Evolutionary conservation across 1,284 basidiomycete genomes (phyloP).

Genomic region (Sporisorium sorghi): DNA sequence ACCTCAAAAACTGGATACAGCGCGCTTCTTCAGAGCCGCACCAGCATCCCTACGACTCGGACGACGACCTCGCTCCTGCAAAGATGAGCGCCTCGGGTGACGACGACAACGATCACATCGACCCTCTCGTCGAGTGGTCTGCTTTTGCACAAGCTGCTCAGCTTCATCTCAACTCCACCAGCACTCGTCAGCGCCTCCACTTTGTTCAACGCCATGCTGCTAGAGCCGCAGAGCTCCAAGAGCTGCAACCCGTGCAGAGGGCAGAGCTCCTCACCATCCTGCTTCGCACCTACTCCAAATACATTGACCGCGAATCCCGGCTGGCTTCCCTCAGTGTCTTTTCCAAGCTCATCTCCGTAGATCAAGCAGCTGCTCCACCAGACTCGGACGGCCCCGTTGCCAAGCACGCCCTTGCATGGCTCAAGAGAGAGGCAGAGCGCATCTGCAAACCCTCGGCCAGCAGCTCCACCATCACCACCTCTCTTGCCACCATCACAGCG

Average conservation of each 20-base stretch:
- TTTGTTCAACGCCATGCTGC: conserved; percentile 47
- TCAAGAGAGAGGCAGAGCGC: conserved; percentile 76
- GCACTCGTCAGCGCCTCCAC: conserved; percentile 45
- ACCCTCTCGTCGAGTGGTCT: conserved; percentile 52
- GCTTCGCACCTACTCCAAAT: conserved; percentile 80
- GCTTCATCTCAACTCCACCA: conserved; percentile 28
- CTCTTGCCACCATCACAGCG: conserved; percentile 75
- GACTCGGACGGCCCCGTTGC: conserved; percentile 72
- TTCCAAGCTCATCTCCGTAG: conserved; percentile 75
- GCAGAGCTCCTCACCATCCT: conserved; percentile 80
- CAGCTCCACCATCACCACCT: conserved; percentile 39
- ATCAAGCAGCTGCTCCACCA: conserved; percentile 71
- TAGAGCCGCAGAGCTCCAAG: conserved; percentile 41
- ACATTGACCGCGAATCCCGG: conserved; percentile 79
- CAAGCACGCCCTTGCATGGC: conserved; percentile 79
- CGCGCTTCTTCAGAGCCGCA: conserved; percentile 34
- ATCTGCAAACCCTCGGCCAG: conserved; percentile 46
- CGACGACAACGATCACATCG: conserved; percentile 18
- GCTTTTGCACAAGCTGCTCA: conserved; percentile 47
- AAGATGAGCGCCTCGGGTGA: conserved; percentile 45
- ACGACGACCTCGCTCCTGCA: conserved; percentile 61
- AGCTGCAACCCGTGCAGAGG: conserved; percentile 75
- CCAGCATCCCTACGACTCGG: conserved; percentile 60
- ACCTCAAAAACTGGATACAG: conserved; percentile 51
- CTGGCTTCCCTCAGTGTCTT: conserved; percentile 78